These are phyloP conservation scores for Polymyxa betae DNA, from an alignment of 208 protist genomes.

Conservation along the genomic window DNA sequence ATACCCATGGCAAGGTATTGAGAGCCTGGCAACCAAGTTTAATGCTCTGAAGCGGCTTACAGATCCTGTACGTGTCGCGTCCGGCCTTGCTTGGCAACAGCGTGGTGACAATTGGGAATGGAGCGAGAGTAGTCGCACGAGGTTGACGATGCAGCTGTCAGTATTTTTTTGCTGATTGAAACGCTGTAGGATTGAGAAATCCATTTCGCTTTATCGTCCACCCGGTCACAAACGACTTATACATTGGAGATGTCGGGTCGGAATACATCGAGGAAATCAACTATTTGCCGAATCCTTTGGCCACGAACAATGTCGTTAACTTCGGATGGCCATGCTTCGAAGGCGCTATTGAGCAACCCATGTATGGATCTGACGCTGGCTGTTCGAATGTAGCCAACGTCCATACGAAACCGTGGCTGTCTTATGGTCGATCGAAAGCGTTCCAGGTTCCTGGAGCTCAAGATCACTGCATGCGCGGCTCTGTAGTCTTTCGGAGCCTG, in stretches of 20 bases:
- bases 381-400: neutral
- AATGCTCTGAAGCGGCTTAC: neutral
- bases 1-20: neutral
- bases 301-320: neutral
- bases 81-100: neutral
- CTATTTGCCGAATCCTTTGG: conserved; percentile 1
- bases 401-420: neutral
- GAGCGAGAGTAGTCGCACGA: neutral
- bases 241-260: neutral
- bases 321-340: conserved; percentile 51
- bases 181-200: neutral
- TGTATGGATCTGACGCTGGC: conserved; percentile 7
- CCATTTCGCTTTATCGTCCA: conserved; percentile 29
- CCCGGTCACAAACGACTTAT: conserved; percentile 32
- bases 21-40: neutral
- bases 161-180: neutral
- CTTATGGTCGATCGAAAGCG: neutral
- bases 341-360: neutral
- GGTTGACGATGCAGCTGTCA: neutral
- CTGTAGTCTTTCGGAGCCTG: neutral
- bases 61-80: conserved; percentile 3
- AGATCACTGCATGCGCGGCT: neutral
- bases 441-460: neutral
- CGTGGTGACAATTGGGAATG: conserved; percentile 16
- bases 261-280: conserved; percentile 33